A percentile compares a stretch with the other conserved stretches of the same genome.
These are phyloP conservation scores for Capillidium rhysosporum DNA, from an alignment of 371 early-diverging fungal genomes.

Conservation along the genomic window DNA sequence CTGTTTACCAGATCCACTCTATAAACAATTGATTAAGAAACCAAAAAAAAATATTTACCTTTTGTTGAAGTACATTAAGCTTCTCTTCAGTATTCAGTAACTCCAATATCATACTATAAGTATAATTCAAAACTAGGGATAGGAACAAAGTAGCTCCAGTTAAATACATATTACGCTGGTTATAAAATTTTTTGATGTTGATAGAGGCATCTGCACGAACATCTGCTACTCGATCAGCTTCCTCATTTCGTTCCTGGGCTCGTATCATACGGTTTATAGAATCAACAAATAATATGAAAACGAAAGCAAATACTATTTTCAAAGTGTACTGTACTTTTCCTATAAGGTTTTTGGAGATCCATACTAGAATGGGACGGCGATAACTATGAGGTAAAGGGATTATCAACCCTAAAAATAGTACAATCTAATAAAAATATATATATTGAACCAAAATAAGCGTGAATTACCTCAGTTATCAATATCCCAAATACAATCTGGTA, in stretches of 20 bases:
- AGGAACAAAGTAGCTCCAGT: constrained; percentile 76
- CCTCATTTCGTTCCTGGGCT: constrained; percentile 22
- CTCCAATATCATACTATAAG: constrained; percentile 45
- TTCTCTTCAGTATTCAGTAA: constrained; percentile 45
- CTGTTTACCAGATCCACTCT: neutral
- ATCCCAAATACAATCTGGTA: constrained; percentile 19
- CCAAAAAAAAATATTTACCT: constrained; percentile 13
- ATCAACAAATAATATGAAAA: constrained; percentile 17
- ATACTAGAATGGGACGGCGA: neutral
- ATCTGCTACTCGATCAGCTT: constrained; percentile 16
- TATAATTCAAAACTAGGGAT: constrained; percentile 61
- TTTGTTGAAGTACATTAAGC: constrained; percentile 26
- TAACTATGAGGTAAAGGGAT: neutral
- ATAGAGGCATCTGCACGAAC: constrained; percentile 32
- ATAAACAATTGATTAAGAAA: neutral
- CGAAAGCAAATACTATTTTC: constrained; percentile 40
- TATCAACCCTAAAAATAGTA: constrained; percentile 18
- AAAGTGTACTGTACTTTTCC: constrained; percentile 22
- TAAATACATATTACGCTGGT: constrained; percentile 78
- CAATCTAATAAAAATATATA: neutral
- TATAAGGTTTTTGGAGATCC: constrained; percentile 14
- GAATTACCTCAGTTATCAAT: constrained; percentile 19
- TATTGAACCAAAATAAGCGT: no score
- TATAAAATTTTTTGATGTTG: constrained; percentile 58
- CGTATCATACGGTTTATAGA: constrained; percentile 43